Conservation (phyloP, 2,329 filamentous ascomycete genomes). For the Colletotrichum cuscutae region DNA sequence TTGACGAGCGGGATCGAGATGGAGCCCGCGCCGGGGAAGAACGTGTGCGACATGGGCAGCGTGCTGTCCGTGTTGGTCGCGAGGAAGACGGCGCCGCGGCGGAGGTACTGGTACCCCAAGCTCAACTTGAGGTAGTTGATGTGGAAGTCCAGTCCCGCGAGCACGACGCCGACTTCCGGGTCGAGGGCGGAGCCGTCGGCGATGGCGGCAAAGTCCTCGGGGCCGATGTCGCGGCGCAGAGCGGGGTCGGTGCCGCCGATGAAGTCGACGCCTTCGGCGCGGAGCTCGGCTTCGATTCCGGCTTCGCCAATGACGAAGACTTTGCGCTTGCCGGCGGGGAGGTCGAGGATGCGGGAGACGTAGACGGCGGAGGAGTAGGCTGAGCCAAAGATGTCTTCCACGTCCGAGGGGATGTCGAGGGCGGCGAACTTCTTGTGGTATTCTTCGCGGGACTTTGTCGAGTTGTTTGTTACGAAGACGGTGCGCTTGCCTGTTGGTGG, state of each 20-base stretch:
- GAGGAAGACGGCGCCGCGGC: conserved; percentile 83
- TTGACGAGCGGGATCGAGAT: conserved; percentile 81
- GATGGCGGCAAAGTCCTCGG: conserved; percentile 82
- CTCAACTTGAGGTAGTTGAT: conserved; percentile 94
- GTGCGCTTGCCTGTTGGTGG: conserved; percentile 79
- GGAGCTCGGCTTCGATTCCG: conserved; percentile 90
- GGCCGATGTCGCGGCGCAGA: conserved; percentile 80
- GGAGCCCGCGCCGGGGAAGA: conserved; percentile 93
- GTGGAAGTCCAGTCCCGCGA: conserved; percentile 93
- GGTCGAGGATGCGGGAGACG: conserved; percentile 89
- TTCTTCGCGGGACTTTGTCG: conserved; percentile 91
- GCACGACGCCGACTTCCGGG: conserved; percentile 87
- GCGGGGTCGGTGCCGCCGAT: conserved; percentile 88
- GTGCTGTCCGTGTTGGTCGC: conserved; percentile 95
- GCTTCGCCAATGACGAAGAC: conserved; percentile 93
- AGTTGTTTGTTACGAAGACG: conserved; percentile 99
- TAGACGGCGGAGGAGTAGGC: conserved; percentile 96
- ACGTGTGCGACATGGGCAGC: conserved; percentile 79
- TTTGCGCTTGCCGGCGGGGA: conserved; percentile 84
- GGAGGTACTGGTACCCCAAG: conserved; percentile 86
- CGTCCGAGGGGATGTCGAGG: conserved; percentile 81
- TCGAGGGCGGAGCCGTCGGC: conserved; percentile 82
- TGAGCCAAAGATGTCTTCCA: conserved; percentile 95
- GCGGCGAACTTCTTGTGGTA: conserved; percentile 91
- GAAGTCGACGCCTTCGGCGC: conserved; percentile 80